Percentiles rank a stretch among this genome's conserved stretches.
phyloP scores from a whole-genome alignment of 2,329 filamentous ascomycete species.

The Xylaria sp. region DNA sequence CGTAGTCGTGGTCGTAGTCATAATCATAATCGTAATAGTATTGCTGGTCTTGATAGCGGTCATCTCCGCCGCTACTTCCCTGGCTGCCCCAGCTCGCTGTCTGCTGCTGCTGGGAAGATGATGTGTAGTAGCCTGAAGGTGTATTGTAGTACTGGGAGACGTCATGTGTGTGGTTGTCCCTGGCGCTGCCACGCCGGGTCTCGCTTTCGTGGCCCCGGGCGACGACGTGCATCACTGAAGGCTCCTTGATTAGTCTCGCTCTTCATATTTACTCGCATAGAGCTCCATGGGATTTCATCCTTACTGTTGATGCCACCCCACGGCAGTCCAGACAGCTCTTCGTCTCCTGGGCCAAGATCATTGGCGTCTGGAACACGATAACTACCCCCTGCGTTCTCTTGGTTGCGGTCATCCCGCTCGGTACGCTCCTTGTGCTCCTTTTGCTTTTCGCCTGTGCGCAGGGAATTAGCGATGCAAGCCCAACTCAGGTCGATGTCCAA shows the following conservation, averaged over 20 bases:
- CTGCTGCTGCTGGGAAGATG: slow-evolving; percentile 40
- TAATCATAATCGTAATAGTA: slow-evolving; percentile 29
- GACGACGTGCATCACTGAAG: slow-evolving; percentile 56
- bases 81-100: slow-evolving; percentile 30
- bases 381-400: slow-evolving; percentile 65
- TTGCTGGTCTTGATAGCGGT: slow-evolving; percentile 33
- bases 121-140: slow-evolving; percentile 40
- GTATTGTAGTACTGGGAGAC: slow-evolving; percentile 33
- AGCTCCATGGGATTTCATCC: background rate
- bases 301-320: slow-evolving; percentile 70
- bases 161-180: slow-evolving; percentile 29
- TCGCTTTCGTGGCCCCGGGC: slow-evolving; percentile 57
- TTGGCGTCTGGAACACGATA: slow-evolving; percentile 66
- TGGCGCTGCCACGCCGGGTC: slow-evolving; percentile 45
- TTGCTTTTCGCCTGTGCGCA: slow-evolving; percentile 68
- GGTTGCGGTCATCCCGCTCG: slow-evolving; percentile 68
- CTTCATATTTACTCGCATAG: background rate
- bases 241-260: slow-evolving; percentile 9
- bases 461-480: slow-evolving; percentile 20
- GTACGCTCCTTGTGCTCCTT: slow-evolving; percentile 70
- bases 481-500: slow-evolving; percentile 16
- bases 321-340: slow-evolving; percentile 68
- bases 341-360: slow-evolving; percentile 57
- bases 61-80: slow-evolving; percentile 35
- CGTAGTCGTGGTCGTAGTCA: slow-evolving; percentile 33